Evolutionary conservation across 305 asterid genomes (phyloP).

Genomic region (Plantago coronopus): DNA sequence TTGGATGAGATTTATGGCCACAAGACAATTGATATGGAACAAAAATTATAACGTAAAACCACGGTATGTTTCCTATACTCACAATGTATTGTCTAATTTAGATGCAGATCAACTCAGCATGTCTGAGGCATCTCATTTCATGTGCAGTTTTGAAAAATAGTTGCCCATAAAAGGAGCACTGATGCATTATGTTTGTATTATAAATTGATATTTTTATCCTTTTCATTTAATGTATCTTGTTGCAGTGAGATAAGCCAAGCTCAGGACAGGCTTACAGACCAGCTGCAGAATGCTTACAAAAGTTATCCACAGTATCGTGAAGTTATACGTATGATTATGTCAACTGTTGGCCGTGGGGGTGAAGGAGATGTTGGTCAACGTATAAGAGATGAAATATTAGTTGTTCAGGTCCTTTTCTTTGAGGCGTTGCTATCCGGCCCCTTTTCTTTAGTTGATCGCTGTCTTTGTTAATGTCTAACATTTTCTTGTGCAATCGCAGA

Average conservation of each 20-base stretch:
- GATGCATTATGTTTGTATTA: not conserved
- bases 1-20: conserved; percentile 99
- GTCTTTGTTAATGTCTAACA: conserved; percentile 17
- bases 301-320: conserved; percentile 69
- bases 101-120: conserved; percentile 11
- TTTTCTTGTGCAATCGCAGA: conserved; percentile 44
- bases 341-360: conserved; percentile 99
- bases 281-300: conserved; percentile 64
- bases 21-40: conserved; percentile 98
- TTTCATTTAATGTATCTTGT: conserved; percentile 15
- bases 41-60: conserved; percentile 98
- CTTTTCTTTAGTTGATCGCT: conserved; percentile 3
- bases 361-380: conserved; percentile 99
- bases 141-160: not conserved
- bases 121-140: conserved; percentile 5
- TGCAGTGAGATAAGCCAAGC: conserved; percentile 96
- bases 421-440: conserved; percentile 1
- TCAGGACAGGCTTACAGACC: conserved; percentile 93
- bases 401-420: conserved; percentile 66
- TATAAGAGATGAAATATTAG: conserved; percentile 95
- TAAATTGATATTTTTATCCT: conserved; percentile 6
- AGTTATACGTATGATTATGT: conserved; percentile 82
- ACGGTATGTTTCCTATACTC: conserved; percentile 49
- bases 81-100: not conserved
- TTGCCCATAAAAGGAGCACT: not conserved